These are phyloP conservation scores for Sphagnum tenellum DNA, from an alignment of 225 moss, liverwort and hornwort species.

Conservation along the genomic window DNA sequence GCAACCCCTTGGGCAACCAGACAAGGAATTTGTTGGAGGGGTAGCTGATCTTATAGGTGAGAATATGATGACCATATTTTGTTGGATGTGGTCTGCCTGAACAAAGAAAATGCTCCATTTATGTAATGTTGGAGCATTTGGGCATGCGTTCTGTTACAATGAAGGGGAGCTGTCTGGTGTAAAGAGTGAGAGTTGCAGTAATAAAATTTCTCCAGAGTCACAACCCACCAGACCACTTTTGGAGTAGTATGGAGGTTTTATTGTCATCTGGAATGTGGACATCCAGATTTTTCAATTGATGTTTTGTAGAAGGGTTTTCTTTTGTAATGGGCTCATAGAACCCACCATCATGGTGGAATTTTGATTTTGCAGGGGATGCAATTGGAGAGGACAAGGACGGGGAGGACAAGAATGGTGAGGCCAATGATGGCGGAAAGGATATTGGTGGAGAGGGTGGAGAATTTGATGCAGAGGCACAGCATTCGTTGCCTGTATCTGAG, in stretches of 20 bases:
- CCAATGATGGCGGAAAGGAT: conserved; percentile 22
- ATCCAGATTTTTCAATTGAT: too few relatives aligned
- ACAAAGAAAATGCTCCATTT: background rate
- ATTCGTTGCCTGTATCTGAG: conserved; percentile 34
- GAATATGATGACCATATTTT: conserved; percentile 3
- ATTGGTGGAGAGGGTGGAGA: conserved; percentile 30
- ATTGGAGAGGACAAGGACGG: conserved; percentile 14
- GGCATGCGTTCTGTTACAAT: background rate
- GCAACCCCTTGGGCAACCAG: conserved; percentile 11
- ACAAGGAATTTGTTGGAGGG: conserved; percentile 9
- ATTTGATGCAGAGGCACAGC: conserved; percentile 39
- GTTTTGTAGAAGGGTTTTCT: too few relatives aligned
- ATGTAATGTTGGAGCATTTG: background rate
- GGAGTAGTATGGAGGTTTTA: too few relatives aligned
- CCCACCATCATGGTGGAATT: too few relatives aligned
- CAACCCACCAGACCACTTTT: background rate
- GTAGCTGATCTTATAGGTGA: conserved; percentile 20
- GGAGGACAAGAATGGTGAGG: conserved; percentile 15
- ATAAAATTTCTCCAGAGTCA: too few relatives aligned
- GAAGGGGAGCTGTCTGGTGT: too few relatives aligned
- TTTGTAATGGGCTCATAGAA: too few relatives aligned
- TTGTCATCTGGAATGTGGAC: too few relatives aligned
- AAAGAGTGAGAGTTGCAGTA: too few relatives aligned
- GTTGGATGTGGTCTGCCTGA: background rate
- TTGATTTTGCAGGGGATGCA: background rate